These are phyloP conservation scores for Agarophyton chilense DNA, from an alignment of 23 red algal genomes.

Conservation along the genomic window DNA sequence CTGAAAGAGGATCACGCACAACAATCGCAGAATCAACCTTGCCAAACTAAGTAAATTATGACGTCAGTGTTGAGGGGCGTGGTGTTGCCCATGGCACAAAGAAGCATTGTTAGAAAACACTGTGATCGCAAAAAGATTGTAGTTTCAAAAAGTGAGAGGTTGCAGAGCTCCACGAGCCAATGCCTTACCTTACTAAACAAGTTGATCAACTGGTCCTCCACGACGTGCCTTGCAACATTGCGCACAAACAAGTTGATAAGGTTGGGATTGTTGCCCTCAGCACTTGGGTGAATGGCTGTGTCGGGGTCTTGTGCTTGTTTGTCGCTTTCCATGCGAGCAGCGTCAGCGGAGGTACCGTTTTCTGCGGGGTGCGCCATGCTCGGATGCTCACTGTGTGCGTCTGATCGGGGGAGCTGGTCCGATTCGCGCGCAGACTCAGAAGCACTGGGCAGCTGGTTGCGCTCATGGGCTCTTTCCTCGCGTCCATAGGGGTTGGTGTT, in stretches of 20 bases:
- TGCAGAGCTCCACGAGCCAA: slow-evolving; percentile 35
- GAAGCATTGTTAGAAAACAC: slow-evolving; percentile 22
- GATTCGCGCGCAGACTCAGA: neutral
- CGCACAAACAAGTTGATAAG: slow-evolving; percentile 72
- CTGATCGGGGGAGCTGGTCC: neutral
- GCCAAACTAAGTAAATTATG: slow-evolving; percentile 36
- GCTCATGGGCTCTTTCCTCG: neutral
- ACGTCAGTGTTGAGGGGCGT: slow-evolving; percentile 18
- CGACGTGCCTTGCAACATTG: slow-evolving; percentile 66
- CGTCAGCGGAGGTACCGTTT: slow-evolving; percentile 25
- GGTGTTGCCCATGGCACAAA: slow-evolving; percentile 10
- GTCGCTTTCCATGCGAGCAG: slow-evolving; percentile 13
- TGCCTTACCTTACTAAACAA: slow-evolving; percentile 76
- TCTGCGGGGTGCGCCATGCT: neutral
- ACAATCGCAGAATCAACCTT: slow-evolving; percentile 68
- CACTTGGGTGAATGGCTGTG: neutral
- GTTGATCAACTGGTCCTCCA: slow-evolving; percentile 62
- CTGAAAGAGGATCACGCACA: slow-evolving; percentile 64
- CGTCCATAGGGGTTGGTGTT: neutral
- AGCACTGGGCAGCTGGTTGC: neutral
- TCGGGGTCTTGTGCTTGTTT: slow-evolving; percentile 1
- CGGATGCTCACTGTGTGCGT: neutral
- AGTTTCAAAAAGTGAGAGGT: neutral
- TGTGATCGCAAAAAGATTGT: neutral
- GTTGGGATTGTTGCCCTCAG: neutral